A percentile compares a stretch with the other conserved stretches of the same genome.
These are phyloP conservation scores for Hortiboletus flavorubellus DNA, from an alignment of 768 basidiomycete species.

Conservation along the genomic window DNA sequence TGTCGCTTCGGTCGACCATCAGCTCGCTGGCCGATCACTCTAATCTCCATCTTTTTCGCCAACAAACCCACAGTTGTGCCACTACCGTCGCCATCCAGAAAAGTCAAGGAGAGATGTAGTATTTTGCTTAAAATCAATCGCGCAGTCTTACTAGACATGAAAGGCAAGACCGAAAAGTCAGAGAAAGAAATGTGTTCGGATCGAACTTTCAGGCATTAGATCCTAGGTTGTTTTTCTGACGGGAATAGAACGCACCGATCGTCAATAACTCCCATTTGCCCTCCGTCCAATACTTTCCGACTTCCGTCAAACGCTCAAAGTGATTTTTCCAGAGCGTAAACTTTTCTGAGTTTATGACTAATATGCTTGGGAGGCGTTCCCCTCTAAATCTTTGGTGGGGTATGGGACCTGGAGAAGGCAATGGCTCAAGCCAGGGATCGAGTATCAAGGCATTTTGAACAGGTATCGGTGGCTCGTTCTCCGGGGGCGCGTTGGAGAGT, in stretches of 20 bases:
- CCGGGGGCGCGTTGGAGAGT: conserved; percentile 48
- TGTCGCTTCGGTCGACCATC: conserved; percentile 26
- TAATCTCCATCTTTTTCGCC: conserved; percentile 21
- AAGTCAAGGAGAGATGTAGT: conserved; percentile 18
- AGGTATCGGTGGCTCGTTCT: conserved; percentile 44
- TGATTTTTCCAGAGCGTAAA: conserved; percentile 82
- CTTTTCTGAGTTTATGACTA: conserved; percentile 72
- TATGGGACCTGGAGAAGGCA: conserved; percentile 53
- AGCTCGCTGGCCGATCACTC: conserved; percentile 18
- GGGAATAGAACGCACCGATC: conserved; percentile 36
- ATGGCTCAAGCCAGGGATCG: conserved; percentile 85
- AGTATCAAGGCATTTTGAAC: conserved; percentile 58
- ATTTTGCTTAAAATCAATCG: conserved; percentile 23
- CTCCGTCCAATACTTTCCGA: conserved; percentile 56
- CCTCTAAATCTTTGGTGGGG: conserved; percentile 17
- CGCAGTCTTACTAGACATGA: conserved; percentile 16
- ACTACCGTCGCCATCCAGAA: conserved; percentile 18
- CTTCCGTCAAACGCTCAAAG: conserved; percentile 53
- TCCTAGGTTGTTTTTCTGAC: neutral
- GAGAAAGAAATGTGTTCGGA: conserved; percentile 28
- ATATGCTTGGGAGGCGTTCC: conserved; percentile 35
- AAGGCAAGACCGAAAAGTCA: conserved; percentile 27
- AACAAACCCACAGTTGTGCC: neutral
- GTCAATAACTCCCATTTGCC: conserved; percentile 44
- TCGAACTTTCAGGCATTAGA: conserved; percentile 16